Evolutionary conservation across 495 filamentous ascomycete species (phyloP).

Genomic region (Aspergillus saccharolyticus): DNA sequence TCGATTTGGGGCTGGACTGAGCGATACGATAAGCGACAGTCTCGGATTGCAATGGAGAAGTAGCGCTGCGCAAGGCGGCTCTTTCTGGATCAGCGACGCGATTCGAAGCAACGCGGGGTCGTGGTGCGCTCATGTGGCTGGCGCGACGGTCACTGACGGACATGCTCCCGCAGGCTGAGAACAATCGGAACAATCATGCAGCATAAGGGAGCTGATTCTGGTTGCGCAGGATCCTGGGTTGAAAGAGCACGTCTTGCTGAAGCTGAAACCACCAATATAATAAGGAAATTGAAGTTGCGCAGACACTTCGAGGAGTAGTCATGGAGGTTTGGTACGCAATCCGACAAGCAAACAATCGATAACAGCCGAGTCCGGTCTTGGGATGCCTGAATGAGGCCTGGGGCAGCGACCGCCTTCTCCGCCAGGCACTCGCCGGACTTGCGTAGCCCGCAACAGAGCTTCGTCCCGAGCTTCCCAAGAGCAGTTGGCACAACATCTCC

Average conservation of each 20-base stretch:
- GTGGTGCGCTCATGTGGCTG: constrained; percentile 42
- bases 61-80: constrained; percentile 25
- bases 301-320: constrained; percentile 5
- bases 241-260: not conserved
- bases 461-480: constrained; percentile 22
- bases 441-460: constrained; percentile 37
- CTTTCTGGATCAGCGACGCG: constrained; percentile 41
- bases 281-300: not conserved
- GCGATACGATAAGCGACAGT: constrained; percentile 36
- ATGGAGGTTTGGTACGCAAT: not conserved
- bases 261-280: not conserved
- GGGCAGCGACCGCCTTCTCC: constrained; percentile 17
- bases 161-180: constrained; percentile 33
- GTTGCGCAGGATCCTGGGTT: not conserved
- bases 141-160: constrained; percentile 43
- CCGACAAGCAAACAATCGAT: not conserved
- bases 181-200: constrained; percentile 20
- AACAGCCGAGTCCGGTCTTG: not conserved
- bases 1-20: constrained; percentile 32
- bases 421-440: constrained; percentile 39
- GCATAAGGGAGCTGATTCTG: not conserved
- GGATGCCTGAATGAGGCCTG: constrained; percentile 29
- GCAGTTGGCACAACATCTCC: not conserved
- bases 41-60: constrained; percentile 31
- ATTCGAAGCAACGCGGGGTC: constrained; percentile 44